phyloP scores from a whole-genome alignment of 73 alveolate genomes.

The Paramecium pentaurelia region DNA sequence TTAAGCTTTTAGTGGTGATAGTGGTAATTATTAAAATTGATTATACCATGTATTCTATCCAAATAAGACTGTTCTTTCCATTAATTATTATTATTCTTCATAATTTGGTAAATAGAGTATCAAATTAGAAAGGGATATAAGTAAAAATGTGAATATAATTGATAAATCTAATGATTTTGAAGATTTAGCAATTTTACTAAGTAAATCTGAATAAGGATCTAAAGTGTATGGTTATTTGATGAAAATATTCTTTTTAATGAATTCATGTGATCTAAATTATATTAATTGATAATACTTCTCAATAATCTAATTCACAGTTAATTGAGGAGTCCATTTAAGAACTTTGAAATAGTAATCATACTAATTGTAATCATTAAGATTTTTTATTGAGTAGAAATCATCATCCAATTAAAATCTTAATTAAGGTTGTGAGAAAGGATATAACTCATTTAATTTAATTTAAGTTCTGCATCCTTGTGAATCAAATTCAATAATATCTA shows the following conservation, averaged over 20 bases:
- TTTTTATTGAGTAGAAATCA: neutral
- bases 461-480: neutral
- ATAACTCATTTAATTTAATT: neutral
- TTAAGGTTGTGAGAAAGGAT: neutral
- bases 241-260: neutral
- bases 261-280: neutral
- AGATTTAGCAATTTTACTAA: neutral
- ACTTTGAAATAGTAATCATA: neutral
- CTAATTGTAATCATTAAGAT: neutral
- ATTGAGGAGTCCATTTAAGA: neutral
- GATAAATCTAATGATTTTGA: neutral
- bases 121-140: neutral
- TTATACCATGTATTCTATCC: neutral
- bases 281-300: neutral
- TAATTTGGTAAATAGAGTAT: neutral
- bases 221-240: neutral
- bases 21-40: neutral
- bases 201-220: neutral
- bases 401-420: neutral
- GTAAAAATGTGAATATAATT: neutral
- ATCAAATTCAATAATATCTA: neutral
- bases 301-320: neutral
- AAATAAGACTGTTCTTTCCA: neutral
- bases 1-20: neutral
- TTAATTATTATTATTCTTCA: neutral